A percentile compares a stretch with the other conserved stretches of the same genome.
These are phyloP conservation scores for Citrullus amarus DNA, from an alignment of 306 rosid species.

Conservation along the genomic window DNA sequence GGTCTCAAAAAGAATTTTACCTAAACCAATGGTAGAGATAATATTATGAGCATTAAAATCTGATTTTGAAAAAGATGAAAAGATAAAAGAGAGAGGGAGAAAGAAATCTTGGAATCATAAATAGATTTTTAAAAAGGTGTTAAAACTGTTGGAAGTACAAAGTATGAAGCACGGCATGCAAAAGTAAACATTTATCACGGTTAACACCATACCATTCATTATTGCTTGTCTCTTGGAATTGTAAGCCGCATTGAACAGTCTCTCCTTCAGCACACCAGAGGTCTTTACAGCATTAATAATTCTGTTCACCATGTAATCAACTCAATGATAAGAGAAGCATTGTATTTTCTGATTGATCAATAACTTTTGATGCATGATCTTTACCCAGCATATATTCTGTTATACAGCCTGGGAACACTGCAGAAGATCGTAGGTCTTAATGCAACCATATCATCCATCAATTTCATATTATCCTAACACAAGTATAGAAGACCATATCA, in stretches of 20 bases:
- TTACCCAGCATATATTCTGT: conserved; percentile 96
- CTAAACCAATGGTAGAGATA: background rate
- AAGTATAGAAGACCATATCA: conserved; percentile 16
- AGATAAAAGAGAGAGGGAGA: background rate
- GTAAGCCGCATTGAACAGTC: conserved; percentile 81
- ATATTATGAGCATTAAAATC: background rate
- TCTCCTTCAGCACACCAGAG: conserved; percentile 81
- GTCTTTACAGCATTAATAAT: conserved; percentile 74
- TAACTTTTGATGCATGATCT: background rate
- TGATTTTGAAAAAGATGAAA: background rate
- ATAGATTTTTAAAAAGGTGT: background rate
- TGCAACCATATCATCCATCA: conserved; percentile 81
- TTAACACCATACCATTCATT: conserved; percentile 48
- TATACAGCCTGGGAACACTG: conserved; percentile 96
- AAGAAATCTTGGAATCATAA: background rate
- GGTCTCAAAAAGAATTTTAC: background rate
- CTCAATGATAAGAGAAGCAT: conserved; percentile 17
- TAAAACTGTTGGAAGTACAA: background rate
- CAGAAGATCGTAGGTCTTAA: conserved; percentile 87
- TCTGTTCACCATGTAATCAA: conserved; percentile 31
- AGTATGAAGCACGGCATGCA: background rate
- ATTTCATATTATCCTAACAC: conserved; percentile 78
- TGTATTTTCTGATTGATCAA: background rate
- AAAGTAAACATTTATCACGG: background rate
- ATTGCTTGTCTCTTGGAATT: conserved; percentile 87